These are phyloP conservation scores for Epichloe gansuensis DNA, from an alignment of 2,329 filamentous ascomycete genomes.

Conservation along the genomic window DNA sequence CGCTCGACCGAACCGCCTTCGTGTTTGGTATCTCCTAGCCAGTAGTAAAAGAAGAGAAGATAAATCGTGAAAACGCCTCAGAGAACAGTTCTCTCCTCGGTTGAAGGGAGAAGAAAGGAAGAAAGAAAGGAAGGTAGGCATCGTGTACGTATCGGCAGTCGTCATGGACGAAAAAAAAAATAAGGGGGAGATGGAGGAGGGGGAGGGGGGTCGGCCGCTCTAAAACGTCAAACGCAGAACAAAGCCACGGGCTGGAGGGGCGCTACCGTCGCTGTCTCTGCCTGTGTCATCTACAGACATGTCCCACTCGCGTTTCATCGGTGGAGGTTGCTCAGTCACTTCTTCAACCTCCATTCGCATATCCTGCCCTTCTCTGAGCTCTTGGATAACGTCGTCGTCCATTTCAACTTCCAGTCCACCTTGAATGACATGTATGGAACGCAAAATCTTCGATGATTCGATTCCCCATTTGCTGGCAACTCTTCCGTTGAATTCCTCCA, in stretches of 20 bases:
- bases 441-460: slow-evolving; percentile 56
- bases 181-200: too few relatives aligned
- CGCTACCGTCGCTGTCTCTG: slow-evolving; percentile 10
- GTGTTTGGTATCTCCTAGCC: slow-evolving; percentile 5
- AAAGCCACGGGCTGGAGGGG: slow-evolving; percentile 5
- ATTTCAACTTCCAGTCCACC: slow-evolving; percentile 72
- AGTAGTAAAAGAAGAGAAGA: background rate
- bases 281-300: slow-evolving; percentile 43
- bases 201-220: background rate
- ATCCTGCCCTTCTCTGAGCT: slow-evolving; percentile 81
- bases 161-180: background rate
- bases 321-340: slow-evolving; percentile 19
- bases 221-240: slow-evolving; percentile 11
- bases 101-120: background rate
- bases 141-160: background rate
- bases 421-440: slow-evolving; percentile 58
- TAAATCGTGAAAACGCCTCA: background rate
- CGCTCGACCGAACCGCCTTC: background rate
- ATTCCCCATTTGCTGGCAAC: slow-evolving; percentile 72
- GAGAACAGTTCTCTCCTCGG: background rate
- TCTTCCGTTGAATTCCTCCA: slow-evolving; percentile 58
- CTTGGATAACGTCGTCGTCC: slow-evolving; percentile 77
- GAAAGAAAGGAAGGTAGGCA: background rate
- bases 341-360: slow-evolving; percentile 61
- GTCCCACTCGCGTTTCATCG: slow-evolving; percentile 45